A percentile compares a stretch with the other conserved stretches of the same genome.
phyloP scores from a whole-genome alignment of 495 filamentous ascomycete species.

The Amorphotheca resinae region DNA sequence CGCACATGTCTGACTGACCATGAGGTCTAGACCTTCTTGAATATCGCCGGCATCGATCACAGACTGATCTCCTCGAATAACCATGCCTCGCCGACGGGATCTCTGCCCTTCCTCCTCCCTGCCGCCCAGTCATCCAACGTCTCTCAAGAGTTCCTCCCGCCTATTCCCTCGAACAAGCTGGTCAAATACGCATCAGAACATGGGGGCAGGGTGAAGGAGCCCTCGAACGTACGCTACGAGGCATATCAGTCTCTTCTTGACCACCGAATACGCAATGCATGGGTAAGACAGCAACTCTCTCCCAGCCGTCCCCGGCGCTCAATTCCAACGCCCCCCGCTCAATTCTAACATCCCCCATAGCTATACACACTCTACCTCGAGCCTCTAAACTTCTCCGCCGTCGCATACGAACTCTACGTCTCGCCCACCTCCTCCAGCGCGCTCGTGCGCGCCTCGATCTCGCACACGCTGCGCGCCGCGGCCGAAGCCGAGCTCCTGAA shows the following conservation, averaged over 20 bases:
- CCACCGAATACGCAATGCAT: conserved; percentile 69
- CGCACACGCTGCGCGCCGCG: conserved; percentile 53
- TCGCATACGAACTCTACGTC: conserved; percentile 61
- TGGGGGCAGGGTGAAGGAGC: conserved; percentile 36
- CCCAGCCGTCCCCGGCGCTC: too few relatives aligned
- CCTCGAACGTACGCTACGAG: conserved; percentile 49
- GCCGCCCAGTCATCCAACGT: conserved; percentile 22
- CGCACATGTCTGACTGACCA: conserved; percentile 1
- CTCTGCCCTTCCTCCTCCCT: conserved; percentile 78
- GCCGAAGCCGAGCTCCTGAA: conserved; percentile 63
- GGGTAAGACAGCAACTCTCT: conserved; percentile 40
- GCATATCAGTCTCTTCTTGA: conserved; percentile 78
- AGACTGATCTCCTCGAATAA: conserved; percentile 66
- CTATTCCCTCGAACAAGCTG: conserved; percentile 55
- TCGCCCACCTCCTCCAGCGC: conserved; percentile 44
- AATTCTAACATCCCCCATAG: conserved; percentile 28
- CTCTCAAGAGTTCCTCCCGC: conserved; percentile 18
- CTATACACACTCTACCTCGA: conserved; percentile 71
- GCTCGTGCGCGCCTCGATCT: conserved; percentile 45
- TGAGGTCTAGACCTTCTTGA: conserved; percentile 69
- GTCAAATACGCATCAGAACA: conserved; percentile 53
- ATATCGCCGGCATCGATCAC: conserved; percentile 59
- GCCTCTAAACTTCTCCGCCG: conserved; percentile 45
- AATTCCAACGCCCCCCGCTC: too few relatives aligned
- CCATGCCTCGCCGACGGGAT: conserved; percentile 81